Base-by-base conservation (phyloP, 1,284 basidiomycete genomes). In the Grifola frondosa region DNA sequence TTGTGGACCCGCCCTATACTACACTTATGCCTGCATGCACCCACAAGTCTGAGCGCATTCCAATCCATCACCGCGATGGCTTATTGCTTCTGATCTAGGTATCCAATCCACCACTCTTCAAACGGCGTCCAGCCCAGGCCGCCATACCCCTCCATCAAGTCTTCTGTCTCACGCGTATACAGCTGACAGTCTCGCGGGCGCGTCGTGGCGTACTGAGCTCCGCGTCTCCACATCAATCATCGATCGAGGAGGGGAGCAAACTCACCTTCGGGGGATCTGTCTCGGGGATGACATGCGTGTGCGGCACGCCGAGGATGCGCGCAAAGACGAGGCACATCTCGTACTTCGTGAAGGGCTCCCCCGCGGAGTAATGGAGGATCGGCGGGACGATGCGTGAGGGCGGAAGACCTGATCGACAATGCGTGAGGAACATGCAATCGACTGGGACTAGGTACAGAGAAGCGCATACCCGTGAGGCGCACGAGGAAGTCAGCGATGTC, bases 341-440 rank as follows among this genome's bases (percentile, higher is more conserved):
- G 62, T 90, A 91, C 66, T 93, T 93, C 4, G 90, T 92, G 62
- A 84, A 83, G 6, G 83, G 80, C 59, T 90, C 84, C 9, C 74
- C 70, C 0, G 76, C 77, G 10, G 88, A 87, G 61, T 86, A 92
- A 60, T 92, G 89, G 8, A 92, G 43, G 43, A 92, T 80, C 0
- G 73, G 70, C 0, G 86, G 86, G 23, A 88, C 68, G 35, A 48
- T 39, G 23, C 48, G 51, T n/a, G 50, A 45, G 11, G 52, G 22
- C 6, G 65, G 64, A 3, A 63, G 50, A 2, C 46, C 66, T 67
- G 16, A n/a, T n/a, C n/a, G 13, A 12, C 9, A n/a, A 11, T 9
- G 23, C 37, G 21, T 48, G 23, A 42, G 13, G 9, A 30, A 12
- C 22, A 24, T 19, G 13, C 25, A 17, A 3, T 24, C 16, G 15